These are phyloP conservation scores for Strigomonas galati DNA, from an alignment of 208 protist species.

Conservation along the genomic window DNA sequence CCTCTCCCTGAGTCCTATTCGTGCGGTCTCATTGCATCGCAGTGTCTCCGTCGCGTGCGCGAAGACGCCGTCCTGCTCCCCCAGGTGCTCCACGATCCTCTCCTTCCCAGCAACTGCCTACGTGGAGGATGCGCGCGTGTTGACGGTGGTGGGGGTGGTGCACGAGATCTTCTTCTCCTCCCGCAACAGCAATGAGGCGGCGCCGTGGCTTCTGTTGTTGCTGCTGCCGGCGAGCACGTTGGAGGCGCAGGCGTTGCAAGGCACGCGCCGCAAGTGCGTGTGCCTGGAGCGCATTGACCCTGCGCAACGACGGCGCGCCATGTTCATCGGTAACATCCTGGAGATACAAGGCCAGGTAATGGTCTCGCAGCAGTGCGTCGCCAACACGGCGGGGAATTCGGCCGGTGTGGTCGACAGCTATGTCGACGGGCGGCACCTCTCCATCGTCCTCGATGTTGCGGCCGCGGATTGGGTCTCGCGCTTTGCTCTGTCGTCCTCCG, in stretches of 20 bases:
- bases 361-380: neutral
- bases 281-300: neutral
- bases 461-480: neutral
- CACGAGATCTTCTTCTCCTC: slow-evolving; percentile 35
- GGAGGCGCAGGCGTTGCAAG: neutral
- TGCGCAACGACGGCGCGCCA: neutral
- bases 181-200: slow-evolving; percentile 15
- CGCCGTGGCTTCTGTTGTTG: slow-evolving; percentile 31
- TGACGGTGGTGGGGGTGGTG: slow-evolving; percentile 32
- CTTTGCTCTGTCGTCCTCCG: too few relatives aligned
- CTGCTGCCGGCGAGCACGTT: slow-evolving; percentile 1
- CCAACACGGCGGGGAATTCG: neutral
- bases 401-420: neutral
- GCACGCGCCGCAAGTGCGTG: slow-evolving; percentile 1
- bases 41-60: neutral
- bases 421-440: neutral
- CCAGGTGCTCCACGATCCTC: neutral
- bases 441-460: neutral
- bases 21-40: neutral
- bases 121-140: slow-evolving; percentile 9
- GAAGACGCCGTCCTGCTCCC: neutral
- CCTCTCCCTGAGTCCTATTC: slow-evolving; percentile 7
- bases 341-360: slow-evolving; percentile 9
- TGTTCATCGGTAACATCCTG: slow-evolving; percentile 1
- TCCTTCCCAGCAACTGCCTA: slow-evolving; percentile 21